phyloP scores from a whole-genome alignment of 352 stramenopile genomes.

The Pythium dissotocum region DNA sequence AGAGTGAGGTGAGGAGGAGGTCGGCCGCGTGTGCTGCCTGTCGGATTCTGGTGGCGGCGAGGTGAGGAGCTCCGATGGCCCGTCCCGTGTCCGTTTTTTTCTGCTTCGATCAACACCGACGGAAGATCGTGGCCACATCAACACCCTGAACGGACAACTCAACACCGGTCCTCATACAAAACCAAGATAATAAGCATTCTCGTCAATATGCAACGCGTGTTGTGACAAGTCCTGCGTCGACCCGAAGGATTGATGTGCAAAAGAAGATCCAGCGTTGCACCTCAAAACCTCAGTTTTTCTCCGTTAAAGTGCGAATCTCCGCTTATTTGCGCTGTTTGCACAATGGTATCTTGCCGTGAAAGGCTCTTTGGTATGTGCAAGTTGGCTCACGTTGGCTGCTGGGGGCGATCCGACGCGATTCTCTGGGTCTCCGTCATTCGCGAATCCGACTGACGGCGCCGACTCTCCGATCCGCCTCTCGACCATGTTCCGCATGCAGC shows the following conservation, averaged over 20 bases:
- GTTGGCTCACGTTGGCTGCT: slow-evolving; percentile 1
- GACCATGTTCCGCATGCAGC: slow-evolving; percentile 16
- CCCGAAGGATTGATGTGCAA: slow-evolving; percentile 8
- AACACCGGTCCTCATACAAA: slow-evolving; percentile 13
- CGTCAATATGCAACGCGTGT: slow-evolving; percentile 13
- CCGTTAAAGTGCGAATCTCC: slow-evolving; percentile 5
- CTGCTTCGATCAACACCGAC: slow-evolving; percentile 20
- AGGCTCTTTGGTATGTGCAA: slow-evolving; percentile 8
- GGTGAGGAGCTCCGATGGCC: neutral
- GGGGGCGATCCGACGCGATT: neutral
- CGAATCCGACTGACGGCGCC: neutral
- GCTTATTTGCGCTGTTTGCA: slow-evolving; percentile 23
- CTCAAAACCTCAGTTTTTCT: slow-evolving; percentile 21
- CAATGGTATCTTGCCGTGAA: slow-evolving; percentile 21
- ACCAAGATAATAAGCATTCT: neutral
- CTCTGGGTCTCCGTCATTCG: neutral
- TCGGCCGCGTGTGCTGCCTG: neutral
- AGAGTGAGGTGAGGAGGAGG: too few species aligned
- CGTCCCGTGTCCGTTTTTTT: slow-evolving; percentile 22
- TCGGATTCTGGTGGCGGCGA: slow-evolving; percentile 4
- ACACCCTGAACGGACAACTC: slow-evolving; percentile 13
- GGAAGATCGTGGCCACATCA: slow-evolving; percentile 10
- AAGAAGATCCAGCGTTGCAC: slow-evolving; percentile 10
- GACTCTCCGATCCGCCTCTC: neutral
- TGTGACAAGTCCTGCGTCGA: slow-evolving; percentile 27